phyloP scores from a whole-genome alignment of 2,329 filamentous ascomycete genomes.

The Grosmannia huntii region DNA sequence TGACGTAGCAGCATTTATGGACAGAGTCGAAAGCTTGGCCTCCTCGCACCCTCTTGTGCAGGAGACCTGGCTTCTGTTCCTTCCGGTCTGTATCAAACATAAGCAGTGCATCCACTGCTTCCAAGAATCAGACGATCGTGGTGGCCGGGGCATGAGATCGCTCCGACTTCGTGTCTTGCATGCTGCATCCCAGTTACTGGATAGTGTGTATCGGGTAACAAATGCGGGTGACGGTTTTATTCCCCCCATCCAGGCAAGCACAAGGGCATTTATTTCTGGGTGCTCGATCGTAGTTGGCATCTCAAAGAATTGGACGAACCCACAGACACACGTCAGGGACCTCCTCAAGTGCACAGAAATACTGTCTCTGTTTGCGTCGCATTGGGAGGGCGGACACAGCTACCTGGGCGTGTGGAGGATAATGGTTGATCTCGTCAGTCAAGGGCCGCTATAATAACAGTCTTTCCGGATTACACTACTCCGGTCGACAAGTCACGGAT shows the following conservation, averaged over 20 bases:
- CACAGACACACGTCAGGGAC: background rate
- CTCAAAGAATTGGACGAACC: background rate
- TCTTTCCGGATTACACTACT: background rate
- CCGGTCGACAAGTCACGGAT: background rate
- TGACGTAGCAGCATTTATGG: background rate
- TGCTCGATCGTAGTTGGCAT: background rate
- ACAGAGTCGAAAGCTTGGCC: background rate
- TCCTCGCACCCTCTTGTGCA: background rate
- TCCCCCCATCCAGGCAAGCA: background rate
- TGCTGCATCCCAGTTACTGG: background rate
- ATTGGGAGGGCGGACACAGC: slow-evolving; percentile 3
- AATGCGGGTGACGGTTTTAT: background rate
- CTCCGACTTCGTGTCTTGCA: background rate
- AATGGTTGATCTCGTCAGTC: background rate
- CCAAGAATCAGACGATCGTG: slow-evolving; percentile 1
- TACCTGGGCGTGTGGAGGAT: slow-evolving; percentile 1
- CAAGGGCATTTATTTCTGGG: background rate
- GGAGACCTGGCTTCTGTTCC: slow-evolving; percentile 1
- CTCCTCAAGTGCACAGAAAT: background rate
- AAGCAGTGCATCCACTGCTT: slow-evolving; percentile 4
- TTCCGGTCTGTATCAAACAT: background rate
- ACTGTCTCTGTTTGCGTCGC: background rate
- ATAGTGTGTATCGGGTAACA: background rate
- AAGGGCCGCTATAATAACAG: background rate
- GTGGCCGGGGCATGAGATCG: background rate